Base-by-base conservation (phyloP, 164 flowering plant genomes). In the Stephania japonica region DNA sequence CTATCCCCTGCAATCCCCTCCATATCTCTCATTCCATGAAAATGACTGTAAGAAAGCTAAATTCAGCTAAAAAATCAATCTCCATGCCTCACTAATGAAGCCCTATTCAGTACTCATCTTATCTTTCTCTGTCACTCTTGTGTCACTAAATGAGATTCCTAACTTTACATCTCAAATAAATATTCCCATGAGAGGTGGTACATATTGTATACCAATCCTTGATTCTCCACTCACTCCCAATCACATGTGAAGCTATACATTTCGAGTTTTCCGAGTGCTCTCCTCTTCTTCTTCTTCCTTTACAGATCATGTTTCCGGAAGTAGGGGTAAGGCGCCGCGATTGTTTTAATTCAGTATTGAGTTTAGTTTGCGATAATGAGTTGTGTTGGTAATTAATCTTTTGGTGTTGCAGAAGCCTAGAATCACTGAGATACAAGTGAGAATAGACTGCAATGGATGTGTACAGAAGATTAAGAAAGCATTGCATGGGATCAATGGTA, bases 381-480 rank as follows among this genome's bases (percentile, higher is more conserved):
- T 32, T 18, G 16, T 61, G 25, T 49, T 21, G 25, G 23, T 42
- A 56, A 16, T 26, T 4, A 25, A 7, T 44, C 26, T 61, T 13
- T 56, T 23, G 25, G 27, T 41, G 21, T 24, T 27, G 83, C 93
- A 94, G 97, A 94, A 82, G 78, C 88, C 95, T 71, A 79, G 87
- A 70, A 78, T 92, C 67, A 92, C 90, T 0, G 97, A 94, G 84
- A 86, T 94, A 76, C 82, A 86, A 13, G 93, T 91, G 78, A 85
- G 99, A 50, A 90, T 94, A 90, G 99, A 94, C 87, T 94, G 99
- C 53, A 89, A 92, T 73, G 99, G 99, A 27, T 94, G 99, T 64
- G 92, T 92, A 13, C 97, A 94, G 78, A 94, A 94, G 89, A 89
- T 94, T 81, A 94, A 91, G 86, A 94, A 87, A 79, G 97, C 97